phyloP scores from a whole-genome alignment of 139 green algal species.

The Chlamydomonas urium region DNA sequence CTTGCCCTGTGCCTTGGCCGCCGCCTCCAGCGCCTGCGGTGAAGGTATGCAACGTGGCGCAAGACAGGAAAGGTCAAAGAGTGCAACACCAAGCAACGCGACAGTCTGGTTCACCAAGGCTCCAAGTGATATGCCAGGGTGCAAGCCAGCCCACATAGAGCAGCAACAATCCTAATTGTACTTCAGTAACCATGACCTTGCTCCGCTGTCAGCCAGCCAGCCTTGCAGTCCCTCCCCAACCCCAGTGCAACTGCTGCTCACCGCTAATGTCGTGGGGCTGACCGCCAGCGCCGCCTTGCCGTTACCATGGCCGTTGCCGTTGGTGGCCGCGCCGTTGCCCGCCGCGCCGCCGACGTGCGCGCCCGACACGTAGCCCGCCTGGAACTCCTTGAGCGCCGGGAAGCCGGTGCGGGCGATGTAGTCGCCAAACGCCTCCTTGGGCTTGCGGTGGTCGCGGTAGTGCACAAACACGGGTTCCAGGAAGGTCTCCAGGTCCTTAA shows the following conservation, averaged over 20 bases:
- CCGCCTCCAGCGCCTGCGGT: conserved; percentile 39
- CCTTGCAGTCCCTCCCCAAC: no score
- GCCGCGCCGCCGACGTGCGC: no score
- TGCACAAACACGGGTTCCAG: conserved; percentile 88
- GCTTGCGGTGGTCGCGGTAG: conserved; percentile 43
- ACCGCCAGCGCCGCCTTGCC: background rate
- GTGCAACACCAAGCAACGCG: conserved; percentile 9
- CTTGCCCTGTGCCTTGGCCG: conserved; percentile 55
- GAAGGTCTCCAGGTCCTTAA: conserved; percentile 84
- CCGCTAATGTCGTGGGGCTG: background rate
- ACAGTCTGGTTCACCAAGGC: no score
- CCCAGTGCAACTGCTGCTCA: background rate
- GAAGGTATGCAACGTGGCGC: conserved; percentile 57
- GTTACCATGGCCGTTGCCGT: conserved; percentile 7
- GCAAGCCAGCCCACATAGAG: no score
- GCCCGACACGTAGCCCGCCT: background rate
- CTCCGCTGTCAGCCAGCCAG: no score
- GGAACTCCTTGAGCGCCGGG: conserved; percentile 33
- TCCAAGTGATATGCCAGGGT: no score
- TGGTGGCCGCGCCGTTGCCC: background rate
- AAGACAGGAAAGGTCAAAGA: conserved; percentile 32
- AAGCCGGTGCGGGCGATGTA: conserved; percentile 73
- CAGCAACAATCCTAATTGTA: no score
- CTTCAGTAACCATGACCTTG: no score
- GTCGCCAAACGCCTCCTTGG: conserved; percentile 83